phyloP scores from a whole-genome alignment of 2,329 filamentous ascomycete species.

The Arachnopeziza araneosa region DNA sequence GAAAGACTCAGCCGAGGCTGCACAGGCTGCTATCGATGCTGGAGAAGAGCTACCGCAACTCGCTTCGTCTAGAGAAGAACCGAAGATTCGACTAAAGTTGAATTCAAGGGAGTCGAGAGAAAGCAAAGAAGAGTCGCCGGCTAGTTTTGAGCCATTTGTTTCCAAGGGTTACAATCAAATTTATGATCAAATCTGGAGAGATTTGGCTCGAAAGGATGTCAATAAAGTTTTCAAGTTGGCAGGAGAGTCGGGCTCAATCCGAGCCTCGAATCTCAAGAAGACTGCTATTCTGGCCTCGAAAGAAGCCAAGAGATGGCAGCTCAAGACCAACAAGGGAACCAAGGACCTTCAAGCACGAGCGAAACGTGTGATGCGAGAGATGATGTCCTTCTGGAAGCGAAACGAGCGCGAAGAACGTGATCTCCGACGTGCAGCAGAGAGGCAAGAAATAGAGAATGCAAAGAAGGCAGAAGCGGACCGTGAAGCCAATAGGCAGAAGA shows the following conservation, averaged over 20 bases:
- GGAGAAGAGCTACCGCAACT: conserved; percentile 63
- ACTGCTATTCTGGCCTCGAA: conserved; percentile 95
- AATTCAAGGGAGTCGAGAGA: conserved; percentile 38
- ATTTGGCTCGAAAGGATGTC: conserved; percentile 88
- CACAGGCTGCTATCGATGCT: conserved; percentile 76
- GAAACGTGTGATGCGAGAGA: conserved; percentile 98
- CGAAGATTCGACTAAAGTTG: conserved; percentile 59
- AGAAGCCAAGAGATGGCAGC: conserved; percentile 94
- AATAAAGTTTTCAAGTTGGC: conserved; percentile 89
- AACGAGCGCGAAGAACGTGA: conserved; percentile 98
- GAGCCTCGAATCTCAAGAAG: conserved; percentile 94
- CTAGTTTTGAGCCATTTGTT: conserved; percentile 49
- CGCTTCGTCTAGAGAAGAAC: conserved; percentile 33
- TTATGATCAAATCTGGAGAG: conserved; percentile 95
- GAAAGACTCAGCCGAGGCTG: conserved; percentile 77
- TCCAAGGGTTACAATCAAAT: conserved; percentile 95
- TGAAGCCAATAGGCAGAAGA: conserved; percentile 93
- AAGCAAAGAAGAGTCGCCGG: conserved; percentile 38
- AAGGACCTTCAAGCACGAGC: conserved; percentile 96
- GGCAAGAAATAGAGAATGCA: conserved; percentile 91
- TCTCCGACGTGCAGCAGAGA: conserved; percentile 86
- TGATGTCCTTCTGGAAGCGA: conserved; percentile 99
- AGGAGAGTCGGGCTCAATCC: conserved; percentile 75
- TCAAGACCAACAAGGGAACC: conserved; percentile 95
- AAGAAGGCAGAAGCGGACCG: conserved; percentile 96